Conservation (phyloP, 106 monocot species). For the Narthecium ossifragum region DNA sequence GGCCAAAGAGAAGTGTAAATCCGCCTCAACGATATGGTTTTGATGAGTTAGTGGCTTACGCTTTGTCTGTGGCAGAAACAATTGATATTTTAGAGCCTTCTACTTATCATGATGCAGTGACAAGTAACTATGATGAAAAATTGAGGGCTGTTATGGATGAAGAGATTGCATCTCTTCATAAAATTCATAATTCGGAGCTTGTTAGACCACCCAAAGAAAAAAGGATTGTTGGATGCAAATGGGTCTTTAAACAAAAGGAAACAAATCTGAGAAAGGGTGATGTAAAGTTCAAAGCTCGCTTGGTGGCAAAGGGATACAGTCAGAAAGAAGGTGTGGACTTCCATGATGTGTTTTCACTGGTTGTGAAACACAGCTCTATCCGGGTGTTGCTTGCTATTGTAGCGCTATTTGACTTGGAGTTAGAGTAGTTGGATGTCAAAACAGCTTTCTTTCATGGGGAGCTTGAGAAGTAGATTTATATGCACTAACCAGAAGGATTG, state of each 20-base stretch:
- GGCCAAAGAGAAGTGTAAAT: too few relatives aligned
- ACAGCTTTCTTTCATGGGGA: background rate
- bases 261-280: background rate
- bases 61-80: background rate
- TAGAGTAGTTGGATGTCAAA: background rate
- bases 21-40: too few relatives aligned
- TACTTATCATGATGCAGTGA: background rate
- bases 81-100: too few relatives aligned
- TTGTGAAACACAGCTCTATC: conserved; percentile 1
- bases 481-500: background rate
- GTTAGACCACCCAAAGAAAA: background rate
- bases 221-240: background rate
- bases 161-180: conserved; percentile 10
- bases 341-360: background rate
- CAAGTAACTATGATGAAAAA: background rate
- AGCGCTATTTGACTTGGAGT: background rate
- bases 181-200: background rate
- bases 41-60: too few relatives aligned
- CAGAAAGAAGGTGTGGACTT: background rate
- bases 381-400: background rate
- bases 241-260: background rate
- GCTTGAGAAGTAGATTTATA: background rate
- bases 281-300: background rate
- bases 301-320: background rate
- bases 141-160: background rate